Evolutionary conservation across 352 stramenopile species (phyloP), one percentile per base, ranked within the genome.

Genomic region (Aphanomyces invadans): DNA sequence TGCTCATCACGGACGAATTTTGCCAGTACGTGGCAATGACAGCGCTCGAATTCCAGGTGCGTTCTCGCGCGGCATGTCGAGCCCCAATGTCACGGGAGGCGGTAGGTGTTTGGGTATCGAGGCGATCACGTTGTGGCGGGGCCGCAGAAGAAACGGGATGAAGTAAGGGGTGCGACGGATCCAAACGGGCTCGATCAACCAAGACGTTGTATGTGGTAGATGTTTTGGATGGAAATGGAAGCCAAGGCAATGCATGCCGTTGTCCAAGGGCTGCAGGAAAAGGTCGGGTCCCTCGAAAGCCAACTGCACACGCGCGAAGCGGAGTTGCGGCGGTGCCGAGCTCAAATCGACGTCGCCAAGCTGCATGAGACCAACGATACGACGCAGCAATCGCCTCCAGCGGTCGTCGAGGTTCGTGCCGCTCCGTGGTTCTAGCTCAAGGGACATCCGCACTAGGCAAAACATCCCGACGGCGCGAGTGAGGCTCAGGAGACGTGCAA

Each of bases 31-130:
- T 67, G 4, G n/a, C 48, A 9, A 38, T 17, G 1, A 15, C 23
- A n/a, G 21, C 60, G 4, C 28, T 67, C 17, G 38, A 49, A 17
- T 67, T 67, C 23, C 46, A 67, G 42, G 60, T 67, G n/a, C n/a
- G n/a, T n/a, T n/a, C n/a, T n/a, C n/a, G n/a, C n/a, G n/a, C n/a
- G n/a, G n/a, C n/a, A n/a, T n/a, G n/a, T n/a, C n/a, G n/a, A n/a
- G n/a, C n/a, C n/a, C n/a, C 60, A 48, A 56, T 10, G 11, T n/a
- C 3, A 19, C 39, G n/a, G 10, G 15, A 26, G n/a, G 9, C 17
- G 17, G 7, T 26, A 67, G 60, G 49, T 67, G 4, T 67, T 36
- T 59, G 60, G 60, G 42, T 67, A 67, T 44, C 60, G 60, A 12
- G 60, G 60, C 10, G 60, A 56, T 15, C 60, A 67, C 29, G 48